Evolutionary conservation across 2,329 filamentous ascomycete species (phyloP), one percentile per base, ranked within the genome.

Genomic region (Aspergillus pseudonomiae): DNA sequence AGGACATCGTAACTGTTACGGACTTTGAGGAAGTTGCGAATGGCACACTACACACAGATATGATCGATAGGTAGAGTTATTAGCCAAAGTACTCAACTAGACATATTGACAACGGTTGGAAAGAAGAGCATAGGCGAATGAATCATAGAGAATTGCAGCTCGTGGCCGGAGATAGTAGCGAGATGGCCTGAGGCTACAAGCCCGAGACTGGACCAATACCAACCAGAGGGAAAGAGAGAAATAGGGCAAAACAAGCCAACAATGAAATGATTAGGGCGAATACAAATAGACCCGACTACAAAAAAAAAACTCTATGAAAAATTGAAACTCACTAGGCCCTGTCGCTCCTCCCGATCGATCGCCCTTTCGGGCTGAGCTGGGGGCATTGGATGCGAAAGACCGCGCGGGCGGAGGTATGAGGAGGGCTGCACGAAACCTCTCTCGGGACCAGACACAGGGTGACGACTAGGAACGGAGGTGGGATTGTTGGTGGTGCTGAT

Each of bases 1-100:
- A 99, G 86, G 70, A 99, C 95, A 81, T 99, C 95, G 83, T 99
- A 99, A 78, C 94, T 97, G 41, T 93, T 98, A 75, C 95, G 91
- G 71, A 96, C 91, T 80, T 94, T 96, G 77, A 99, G 89, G 81
- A 99, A 99, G 72, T 97, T 92, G 79, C 95, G 91, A 73, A 98
- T 94, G 67, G 91, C 90, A 83, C 90, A 90, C 94, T 96, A 80
- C 68, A 71, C 63, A 52, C 52, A 70, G 57, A 62, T 45, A 60
- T 56, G 52, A 67, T 56, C 19, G 24, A 61, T 19, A 60, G 41
- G 59, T 62, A 68, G 63, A 52, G 48, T 63, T 59, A 68, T 77
- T 73, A 77, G 73, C 70, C 65, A 67, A 64, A 65, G 67, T 66
- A 61, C 62, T 46, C 57, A 32, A 52, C 48, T 32, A 12, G 50